These are phyloP conservation scores for Tuber aestivum DNA, from an alignment of 495 filamentous ascomycete species.

Conservation along the genomic window DNA sequence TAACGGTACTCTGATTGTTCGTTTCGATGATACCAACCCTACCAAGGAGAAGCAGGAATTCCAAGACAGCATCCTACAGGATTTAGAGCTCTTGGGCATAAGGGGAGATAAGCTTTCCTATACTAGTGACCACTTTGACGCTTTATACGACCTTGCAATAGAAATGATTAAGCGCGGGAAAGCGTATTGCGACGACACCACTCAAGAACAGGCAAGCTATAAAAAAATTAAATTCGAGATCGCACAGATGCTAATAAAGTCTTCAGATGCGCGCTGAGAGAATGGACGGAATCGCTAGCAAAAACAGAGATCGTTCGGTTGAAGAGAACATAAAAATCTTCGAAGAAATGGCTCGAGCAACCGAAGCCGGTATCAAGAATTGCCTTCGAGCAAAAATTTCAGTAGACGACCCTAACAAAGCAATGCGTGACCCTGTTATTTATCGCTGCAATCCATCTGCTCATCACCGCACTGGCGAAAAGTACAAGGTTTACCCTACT, in stretches of 20 bases:
- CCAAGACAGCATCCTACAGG: constrained; percentile 79
- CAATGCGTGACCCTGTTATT: constrained; percentile 87
- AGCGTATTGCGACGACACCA: constrained; percentile 86
- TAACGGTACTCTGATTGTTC: constrained; percentile 71
- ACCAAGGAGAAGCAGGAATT: constrained; percentile 90
- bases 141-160: constrained; percentile 72
- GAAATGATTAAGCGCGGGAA: constrained; percentile 74
- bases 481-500: constrained; percentile 94
- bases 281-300: constrained; percentile 66
- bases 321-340: constrained; percentile 77
- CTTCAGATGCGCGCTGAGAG: constrained; percentile 70
- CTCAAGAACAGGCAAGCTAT: constrained; percentile 54
- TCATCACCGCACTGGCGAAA: constrained; percentile 82
- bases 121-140: constrained; percentile 86
- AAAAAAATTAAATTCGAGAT: not conserved
- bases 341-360: constrained; percentile 81
- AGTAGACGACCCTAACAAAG: constrained; percentile 74
- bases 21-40: constrained; percentile 92
- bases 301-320: constrained; percentile 65
- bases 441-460: constrained; percentile 77
- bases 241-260: not conserved
- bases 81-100: constrained; percentile 79
- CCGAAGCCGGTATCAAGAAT: constrained; percentile 66
- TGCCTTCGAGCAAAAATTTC: constrained; percentile 89
- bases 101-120: constrained; percentile 70